Evolutionary conservation across 169 alveolate genomes (phyloP), one percentile per base, ranked within the genome.

Genomic region (Toxoplasma gondii): DNA sequence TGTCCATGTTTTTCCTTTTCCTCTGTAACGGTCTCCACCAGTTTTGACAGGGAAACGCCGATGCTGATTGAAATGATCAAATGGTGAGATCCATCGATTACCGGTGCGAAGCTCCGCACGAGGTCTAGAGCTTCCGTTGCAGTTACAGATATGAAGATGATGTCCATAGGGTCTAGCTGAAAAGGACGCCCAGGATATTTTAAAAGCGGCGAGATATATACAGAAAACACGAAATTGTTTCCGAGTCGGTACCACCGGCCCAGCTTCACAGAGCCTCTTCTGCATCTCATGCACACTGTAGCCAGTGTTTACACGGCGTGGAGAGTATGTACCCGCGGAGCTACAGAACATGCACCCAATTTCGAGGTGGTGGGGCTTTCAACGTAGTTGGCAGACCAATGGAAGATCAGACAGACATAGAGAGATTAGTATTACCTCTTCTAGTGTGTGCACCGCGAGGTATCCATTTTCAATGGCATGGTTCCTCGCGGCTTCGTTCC

Each of bases 131-230:
- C 90, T 44, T 82, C 90, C 39, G 54, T 19, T 7, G 90, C 53
- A 49, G 69, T 24, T 5, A 82, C 67, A n/a, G 67, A 82, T 41
- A 82, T 38, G 64, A 82, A 82, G 17, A 82, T 82, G 34, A 82
- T 43, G 67, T 82, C 90, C 90, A 82, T 82, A 12, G 64, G 41
- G 5, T 39, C 41, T 1, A 82, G 90, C 90, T 82, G 90, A 74
- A 16, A 16, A 31, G 84, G 81, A 69, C 36, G 38, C 81, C 31
- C 81, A 69, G 34, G 81, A 69, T 5, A 69, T 69, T 69, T n/a
- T 10, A 10, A 17, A 69, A 69, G 81, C 5, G 81, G 24, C 12
- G 81, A 9, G 81, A 69, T 24, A 24, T 10, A n/a, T 29, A 69
- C 41, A 69, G 81, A 69, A 29, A 69, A 17, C 41, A 69, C 12